Percentiles rank a stretch among this genome's conserved stretches.
These are phyloP conservation scores for Caulochytrium protostelioides DNA, from an alignment of 371 early-diverging fungal genomes.

Conservation along the genomic window DNA sequence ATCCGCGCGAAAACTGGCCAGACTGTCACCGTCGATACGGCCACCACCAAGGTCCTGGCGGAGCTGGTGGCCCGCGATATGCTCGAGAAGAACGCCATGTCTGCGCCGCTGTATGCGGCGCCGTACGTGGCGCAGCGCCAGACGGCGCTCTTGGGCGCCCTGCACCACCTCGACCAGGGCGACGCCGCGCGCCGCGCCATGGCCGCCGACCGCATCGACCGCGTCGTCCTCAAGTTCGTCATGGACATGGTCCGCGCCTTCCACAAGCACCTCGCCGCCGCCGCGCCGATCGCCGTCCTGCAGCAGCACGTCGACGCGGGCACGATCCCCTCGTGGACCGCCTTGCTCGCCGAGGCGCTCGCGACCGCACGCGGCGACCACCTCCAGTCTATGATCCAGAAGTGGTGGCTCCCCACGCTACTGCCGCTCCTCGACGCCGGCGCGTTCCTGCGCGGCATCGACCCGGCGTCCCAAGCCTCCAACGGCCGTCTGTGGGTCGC, in stretches of 20 bases:
- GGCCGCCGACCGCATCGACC: neutral
- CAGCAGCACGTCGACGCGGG: conserved; percentile 31
- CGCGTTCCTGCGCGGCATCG: conserved; percentile 7
- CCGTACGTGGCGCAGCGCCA: too few species aligned
- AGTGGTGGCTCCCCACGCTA: too few species aligned
- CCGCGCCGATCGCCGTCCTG: conserved; percentile 25
- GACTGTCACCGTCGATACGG: neutral
- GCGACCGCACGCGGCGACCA: too few species aligned
- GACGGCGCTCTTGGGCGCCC: too few species aligned
- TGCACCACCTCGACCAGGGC: neutral
- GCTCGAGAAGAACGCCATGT: neutral
- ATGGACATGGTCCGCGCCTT: conserved; percentile 51
- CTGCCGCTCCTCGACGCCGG: conserved; percentile 4
- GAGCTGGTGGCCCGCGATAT: neutral
- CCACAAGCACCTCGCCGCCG: conserved; percentile 29
- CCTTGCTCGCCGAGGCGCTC: too few species aligned
- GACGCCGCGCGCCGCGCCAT: neutral
- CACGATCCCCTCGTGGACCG: too few species aligned
- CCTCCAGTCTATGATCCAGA: too few species aligned
- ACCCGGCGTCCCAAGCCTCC: conserved; percentile 4
- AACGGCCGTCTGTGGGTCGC: too few species aligned
- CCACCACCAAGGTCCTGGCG: too few species aligned
- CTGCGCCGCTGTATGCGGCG: too few species aligned
- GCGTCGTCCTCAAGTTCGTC: neutral
- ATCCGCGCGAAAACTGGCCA: neutral